A percentile compares a stretch with the other conserved stretches of the same genome.
Conservation (phyloP, 75 land plant genomes). For the Chamaecyparis obtusa region DNA sequence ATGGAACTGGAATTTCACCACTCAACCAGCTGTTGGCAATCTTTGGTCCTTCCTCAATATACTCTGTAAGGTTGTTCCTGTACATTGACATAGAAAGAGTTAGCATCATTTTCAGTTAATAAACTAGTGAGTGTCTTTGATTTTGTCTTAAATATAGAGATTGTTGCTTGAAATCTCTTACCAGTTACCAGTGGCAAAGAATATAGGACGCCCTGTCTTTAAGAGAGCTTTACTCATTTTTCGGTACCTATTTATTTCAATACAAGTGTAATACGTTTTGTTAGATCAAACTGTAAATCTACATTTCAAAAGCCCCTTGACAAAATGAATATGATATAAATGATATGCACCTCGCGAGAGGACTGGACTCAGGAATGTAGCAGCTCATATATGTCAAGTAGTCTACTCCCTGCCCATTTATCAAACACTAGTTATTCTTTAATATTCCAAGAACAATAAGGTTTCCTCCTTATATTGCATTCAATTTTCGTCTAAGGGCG, state of each 20-base stretch:
- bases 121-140: not conserved
- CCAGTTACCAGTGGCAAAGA: slow-evolving; percentile 84
- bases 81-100: not conserved
- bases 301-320: not conserved
- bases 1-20: slow-evolving; percentile 62
- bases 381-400: slow-evolving; percentile 89
- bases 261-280: not conserved
- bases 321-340: not conserved
- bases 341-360: slow-evolving; percentile 7
- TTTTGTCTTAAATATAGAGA: not conserved
- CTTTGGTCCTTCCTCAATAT: slow-evolving; percentile 25
- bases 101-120: no score
- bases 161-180: slow-evolving; percentile 11
- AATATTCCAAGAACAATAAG: not conserved
- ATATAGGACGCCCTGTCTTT: slow-evolving; percentile 66
- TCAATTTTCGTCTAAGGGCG: not conserved
- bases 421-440: not conserved
- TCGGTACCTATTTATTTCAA: slow-evolving; percentile 45
- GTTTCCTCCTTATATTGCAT: not conserved
- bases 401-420: slow-evolving; percentile 59
- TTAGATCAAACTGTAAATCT: not conserved
- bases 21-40: slow-evolving; percentile 87
- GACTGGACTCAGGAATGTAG: slow-evolving; percentile 36
- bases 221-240: slow-evolving; percentile 67
- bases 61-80: not conserved